These are phyloP conservation scores for Kluyveromyces wickerhamii DNA, from an alignment of 805 yeast species.

Conservation along the genomic window DNA sequence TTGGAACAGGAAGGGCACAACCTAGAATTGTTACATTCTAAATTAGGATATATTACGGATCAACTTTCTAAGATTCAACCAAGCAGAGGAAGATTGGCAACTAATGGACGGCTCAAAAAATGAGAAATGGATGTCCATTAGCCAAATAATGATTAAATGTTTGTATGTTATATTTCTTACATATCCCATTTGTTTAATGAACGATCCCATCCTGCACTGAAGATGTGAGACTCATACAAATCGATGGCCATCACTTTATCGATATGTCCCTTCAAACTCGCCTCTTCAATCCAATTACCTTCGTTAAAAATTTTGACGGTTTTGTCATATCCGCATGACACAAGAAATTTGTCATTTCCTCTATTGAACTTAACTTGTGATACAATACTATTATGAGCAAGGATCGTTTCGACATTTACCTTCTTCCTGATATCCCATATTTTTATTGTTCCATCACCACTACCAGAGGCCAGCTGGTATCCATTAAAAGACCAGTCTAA, in stretches of 20 bases:
- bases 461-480: conserved; percentile 67
- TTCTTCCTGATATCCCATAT: conserved; percentile 78
- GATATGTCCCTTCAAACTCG: conserved; percentile 45
- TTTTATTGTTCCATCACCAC: conserved; percentile 72
- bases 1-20: conserved; percentile 12
- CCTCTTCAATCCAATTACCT: conserved; percentile 59
- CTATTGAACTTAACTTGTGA: conserved; percentile 53
- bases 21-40: conserved; percentile 11
- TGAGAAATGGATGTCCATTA: not conserved
- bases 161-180: conserved; percentile 1
- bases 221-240: conserved; percentile 40
- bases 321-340: conserved; percentile 67
- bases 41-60: conserved; percentile 13
- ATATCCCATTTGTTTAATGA: conserved; percentile 56
- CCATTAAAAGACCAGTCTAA: conserved; percentile 75
- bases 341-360: conserved; percentile 40
- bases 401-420: conserved; percentile 37
- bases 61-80: conserved; percentile 20
- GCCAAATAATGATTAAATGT: not conserved
- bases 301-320: conserved; percentile 53
- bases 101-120: conserved; percentile 9
- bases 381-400: conserved; percentile 69
- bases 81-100: conserved; percentile 6
- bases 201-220: conserved; percentile 80
- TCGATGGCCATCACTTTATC: conserved; percentile 74